phyloP scores from a whole-genome alignment of 257 asterid species.

The Fraxinus quadrangulata region DNA sequence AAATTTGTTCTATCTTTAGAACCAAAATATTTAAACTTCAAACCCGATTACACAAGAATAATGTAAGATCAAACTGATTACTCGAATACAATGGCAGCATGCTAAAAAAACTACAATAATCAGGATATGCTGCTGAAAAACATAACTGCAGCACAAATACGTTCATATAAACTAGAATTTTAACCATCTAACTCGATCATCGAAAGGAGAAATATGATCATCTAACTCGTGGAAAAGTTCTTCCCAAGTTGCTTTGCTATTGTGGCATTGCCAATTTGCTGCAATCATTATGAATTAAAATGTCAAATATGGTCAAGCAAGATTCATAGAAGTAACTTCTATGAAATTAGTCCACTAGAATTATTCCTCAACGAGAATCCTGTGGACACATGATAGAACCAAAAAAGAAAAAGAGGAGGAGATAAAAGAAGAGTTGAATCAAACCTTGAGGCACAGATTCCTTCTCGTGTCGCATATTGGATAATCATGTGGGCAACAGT shows the following conservation, averaged over 20 bases:
- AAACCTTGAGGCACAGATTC: constrained; percentile 73
- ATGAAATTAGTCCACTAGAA: not conserved
- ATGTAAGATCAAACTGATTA: not conserved
- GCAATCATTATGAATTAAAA: constrained; percentile 32
- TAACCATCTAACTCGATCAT: not conserved
- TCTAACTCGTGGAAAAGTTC: constrained; percentile 33
- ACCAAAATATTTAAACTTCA: not conserved
- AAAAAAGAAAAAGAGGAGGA: not conserved
- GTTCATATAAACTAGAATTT: not conserved
- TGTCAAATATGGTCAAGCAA: constrained; percentile 6
- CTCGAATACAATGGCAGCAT: constrained; percentile 17
- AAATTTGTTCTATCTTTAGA: not conserved
- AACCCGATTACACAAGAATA: not conserved
- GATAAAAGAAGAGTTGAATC: not conserved
- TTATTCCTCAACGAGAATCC: not conserved
- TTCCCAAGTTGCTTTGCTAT: constrained; percentile 40
- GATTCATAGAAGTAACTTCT: not conserved
- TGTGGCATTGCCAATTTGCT: constrained; percentile 61
- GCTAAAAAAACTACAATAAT: constrained; percentile 1
- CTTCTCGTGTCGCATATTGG: constrained; percentile 65
- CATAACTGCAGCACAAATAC: not conserved
- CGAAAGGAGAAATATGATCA: constrained; percentile 19
- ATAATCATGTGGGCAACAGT: constrained; percentile 81
- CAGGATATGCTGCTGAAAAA: constrained; percentile 14
- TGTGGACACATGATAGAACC: not conserved